Evolutionary conservation across 495 filamentous ascomycete genomes (phyloP), one percentile per base, ranked within the genome.

Genomic region (Xylaria grammica): DNA sequence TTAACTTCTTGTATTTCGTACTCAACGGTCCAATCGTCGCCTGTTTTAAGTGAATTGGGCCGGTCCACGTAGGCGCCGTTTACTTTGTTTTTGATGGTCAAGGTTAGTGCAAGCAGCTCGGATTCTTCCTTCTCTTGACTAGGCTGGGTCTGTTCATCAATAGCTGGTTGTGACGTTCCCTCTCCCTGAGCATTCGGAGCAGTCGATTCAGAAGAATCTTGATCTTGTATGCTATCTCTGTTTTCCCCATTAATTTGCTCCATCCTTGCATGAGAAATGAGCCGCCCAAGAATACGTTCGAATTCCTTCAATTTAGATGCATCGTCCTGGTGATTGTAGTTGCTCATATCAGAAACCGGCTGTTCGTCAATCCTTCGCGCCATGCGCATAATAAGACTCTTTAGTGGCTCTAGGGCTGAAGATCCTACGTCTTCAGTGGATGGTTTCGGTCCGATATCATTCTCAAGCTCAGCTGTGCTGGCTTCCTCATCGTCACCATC

Each of bases 21-120:
- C 60, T 96, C 87, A 42, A 97, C 77, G 0, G 75, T 74, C 94
- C 95, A 99, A 0, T 65, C 13, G 15, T 75, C 50, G 0, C 32
- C 66, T 20, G 15, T 4, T 1, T 0, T 46, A 45, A 96, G 72
- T 1, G 80, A 50, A 0, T 72, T 53, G 0, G 92, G 91, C 1
- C 93, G 86, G 1, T 75, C 62, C 9, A 93, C 87, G 56, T 82
- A 78, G 19, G 77, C 53, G 26, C 83, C 87, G 75, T 97, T 92
- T 58, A 97, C 83, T 60, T 82, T 84, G 76, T 92, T 94, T 61
- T 84, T 84, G 61, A 91, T 79, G 0, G 86, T 87, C 32, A 97
- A 77, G 3, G 85, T 84, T 77, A 95, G 82, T 30, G 83, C 90
- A 26, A 93, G 75, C 4, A 93, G 67, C 13, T 80, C 70, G 7